A percentile compares a stretch with the other conserved stretches of the same genome.
Conservation (phyloP, 2,329 filamentous ascomycete genomes). For the Basipetospora sp. region DNA sequence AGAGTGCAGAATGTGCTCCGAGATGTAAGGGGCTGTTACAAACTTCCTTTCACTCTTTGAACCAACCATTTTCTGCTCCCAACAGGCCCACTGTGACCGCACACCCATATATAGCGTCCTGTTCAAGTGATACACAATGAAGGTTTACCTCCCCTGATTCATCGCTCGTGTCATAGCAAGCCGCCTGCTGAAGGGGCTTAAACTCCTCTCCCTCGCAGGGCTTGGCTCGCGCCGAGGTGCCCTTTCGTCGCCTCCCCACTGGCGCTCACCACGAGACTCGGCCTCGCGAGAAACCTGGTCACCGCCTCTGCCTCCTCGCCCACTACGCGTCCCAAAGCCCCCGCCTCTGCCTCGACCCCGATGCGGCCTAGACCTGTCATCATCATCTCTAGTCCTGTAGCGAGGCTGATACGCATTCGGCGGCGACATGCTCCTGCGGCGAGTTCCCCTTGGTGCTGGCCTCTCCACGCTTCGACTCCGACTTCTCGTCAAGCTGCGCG, state of each 20-base stretch:
- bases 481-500: too few species aligned
- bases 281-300: background rate
- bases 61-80: too few species aligned
- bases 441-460: background rate
- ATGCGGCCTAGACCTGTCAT: background rate
- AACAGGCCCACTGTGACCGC: too few species aligned
- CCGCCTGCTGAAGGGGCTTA: conserved; percentile 5
- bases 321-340: background rate
- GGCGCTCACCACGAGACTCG: background rate
- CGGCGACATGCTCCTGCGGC: conserved; percentile 3
- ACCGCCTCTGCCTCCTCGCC: background rate
- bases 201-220: conserved; percentile 2
- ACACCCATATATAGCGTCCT: too few species aligned
- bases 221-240: background rate
- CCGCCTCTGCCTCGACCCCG: background rate
- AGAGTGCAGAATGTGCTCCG: too few species aligned
- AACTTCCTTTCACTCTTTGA: too few species aligned
- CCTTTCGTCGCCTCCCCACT: background rate
- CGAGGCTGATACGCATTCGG: background rate
- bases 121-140: too few species aligned
- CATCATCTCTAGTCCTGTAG: conserved; percentile 1
- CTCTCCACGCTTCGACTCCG: background rate
- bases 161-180: conserved; percentile 4
- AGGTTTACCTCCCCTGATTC: background rate
- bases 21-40: too few species aligned